phyloP scores from a whole-genome alignment of 208 protist species.

The Wallacemonas sp. region DNA sequence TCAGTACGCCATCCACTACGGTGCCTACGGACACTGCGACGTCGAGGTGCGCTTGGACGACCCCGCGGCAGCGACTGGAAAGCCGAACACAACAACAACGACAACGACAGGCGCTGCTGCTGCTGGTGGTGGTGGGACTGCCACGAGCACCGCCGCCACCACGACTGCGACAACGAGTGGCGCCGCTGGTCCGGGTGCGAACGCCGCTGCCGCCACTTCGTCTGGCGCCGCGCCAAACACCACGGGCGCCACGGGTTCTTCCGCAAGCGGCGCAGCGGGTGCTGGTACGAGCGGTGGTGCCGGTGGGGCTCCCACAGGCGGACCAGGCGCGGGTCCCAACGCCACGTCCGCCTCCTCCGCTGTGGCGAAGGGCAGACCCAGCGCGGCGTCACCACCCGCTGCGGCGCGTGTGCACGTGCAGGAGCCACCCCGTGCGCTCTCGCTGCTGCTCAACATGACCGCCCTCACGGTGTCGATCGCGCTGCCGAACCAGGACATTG shows the following conservation, averaged over 20 bases:
- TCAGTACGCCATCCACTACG: background rate
- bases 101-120: too few relatives aligned
- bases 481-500: slow-evolving; percentile 56
- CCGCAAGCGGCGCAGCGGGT: background rate
- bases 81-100: background rate
- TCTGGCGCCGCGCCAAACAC: too few relatives aligned
- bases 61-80: background rate
- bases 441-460: slow-evolving; percentile 62
- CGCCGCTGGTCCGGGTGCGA: slow-evolving; percentile 29
- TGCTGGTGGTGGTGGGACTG: too few relatives aligned
- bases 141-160: slow-evolving; percentile 4
- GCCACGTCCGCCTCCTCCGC: slow-evolving; percentile 50
- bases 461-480: slow-evolving; percentile 69
- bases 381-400: slow-evolving; percentile 36
- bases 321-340: too few relatives aligned
- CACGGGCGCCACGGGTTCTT: background rate
- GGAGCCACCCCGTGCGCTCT: slow-evolving; percentile 44
- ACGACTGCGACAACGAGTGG: slow-evolving; percentile 7
- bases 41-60: background rate
- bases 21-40: slow-evolving; percentile 5
- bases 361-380: slow-evolving; percentile 34
- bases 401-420: slow-evolving; percentile 11
- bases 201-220: too few relatives aligned
- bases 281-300: slow-evolving; percentile 24
- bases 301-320: slow-evolving; percentile 32